phyloP scores from a whole-genome alignment of 495 filamentous ascomycete genomes.

The Poronia punctata region DNA sequence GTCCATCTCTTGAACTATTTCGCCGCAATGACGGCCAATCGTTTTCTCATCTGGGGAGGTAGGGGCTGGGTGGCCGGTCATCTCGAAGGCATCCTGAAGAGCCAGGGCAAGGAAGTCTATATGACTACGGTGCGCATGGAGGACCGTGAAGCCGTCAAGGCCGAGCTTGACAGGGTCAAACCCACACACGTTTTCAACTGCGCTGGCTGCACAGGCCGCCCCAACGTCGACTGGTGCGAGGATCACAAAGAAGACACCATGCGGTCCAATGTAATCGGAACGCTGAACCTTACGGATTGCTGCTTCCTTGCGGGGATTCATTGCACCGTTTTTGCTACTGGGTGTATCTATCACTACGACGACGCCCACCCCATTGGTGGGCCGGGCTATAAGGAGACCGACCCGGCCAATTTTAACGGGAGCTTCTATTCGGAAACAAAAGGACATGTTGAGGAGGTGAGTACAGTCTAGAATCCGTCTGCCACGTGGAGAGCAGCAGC shows the following conservation, averaged over 20 bases:
- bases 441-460: slow-evolving; percentile 56
- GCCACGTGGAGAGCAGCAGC: too few species aligned
- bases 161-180: slow-evolving; percentile 48
- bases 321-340: slow-evolving; percentile 58
- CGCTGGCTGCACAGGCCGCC: slow-evolving; percentile 59
- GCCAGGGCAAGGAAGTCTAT: slow-evolving; percentile 53
- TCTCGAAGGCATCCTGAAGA: slow-evolving; percentile 53
- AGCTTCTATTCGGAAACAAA: slow-evolving; percentile 64
- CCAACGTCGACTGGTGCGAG: slow-evolving; percentile 67
- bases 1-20: background rate
- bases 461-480: too few species aligned
- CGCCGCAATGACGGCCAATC: slow-evolving; percentile 19
- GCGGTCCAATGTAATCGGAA: slow-evolving; percentile 56
- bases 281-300: slow-evolving; percentile 54
- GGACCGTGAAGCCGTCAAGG: slow-evolving; percentile 48
- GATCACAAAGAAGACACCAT: slow-evolving; percentile 59
- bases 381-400: slow-evolving; percentile 53
- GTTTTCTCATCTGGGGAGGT: slow-evolving; percentile 57
- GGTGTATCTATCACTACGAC: slow-evolving; percentile 58
- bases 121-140: slow-evolving; percentile 56
- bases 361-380: slow-evolving; percentile 52
- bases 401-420: slow-evolving; percentile 55
- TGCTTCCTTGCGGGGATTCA: slow-evolving; percentile 52
- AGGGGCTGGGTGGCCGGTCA: slow-evolving; percentile 59
- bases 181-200: slow-evolving; percentile 59